Base-by-base conservation (phyloP, 139 green algal species). In the Auxenochlorella protothecoides region DNA sequence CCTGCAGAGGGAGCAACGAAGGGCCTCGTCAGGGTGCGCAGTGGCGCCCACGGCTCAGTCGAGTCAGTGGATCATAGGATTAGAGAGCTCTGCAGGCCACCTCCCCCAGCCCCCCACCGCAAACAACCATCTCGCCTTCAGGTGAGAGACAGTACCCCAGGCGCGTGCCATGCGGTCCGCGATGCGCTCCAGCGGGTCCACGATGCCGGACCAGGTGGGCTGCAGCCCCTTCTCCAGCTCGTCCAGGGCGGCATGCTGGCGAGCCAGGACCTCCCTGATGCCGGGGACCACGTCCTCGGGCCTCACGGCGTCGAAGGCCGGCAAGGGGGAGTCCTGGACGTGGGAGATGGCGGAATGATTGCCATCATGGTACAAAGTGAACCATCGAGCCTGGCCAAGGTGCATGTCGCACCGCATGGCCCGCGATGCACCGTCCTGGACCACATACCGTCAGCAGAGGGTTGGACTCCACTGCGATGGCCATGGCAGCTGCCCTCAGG, bases 91-190 rank as follows among this genome's bases (percentile, higher is more conserved):
- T 44, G 27, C 27, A 44, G 27, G 27, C 27, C 27, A 44, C 27
- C 27, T 44, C 27, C 27, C 1, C 27, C 27, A 44, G 27, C 27
- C 27, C 27, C 27, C 55, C 65, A 56, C 27, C 55, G 27, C 27
- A 44, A 44, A 44, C 27, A 44, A 44, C 27, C 27, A 44, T 44
- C 27, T 6, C 13, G 84, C 84, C 87, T 98, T 98, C 16, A 98
- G 88, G 80, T 98, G 93, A 53, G 66, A 82, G 7, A 98, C 92
- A 27, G 91, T 85, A 75, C 92, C 90, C 93, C 93, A 98, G 7
- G 87, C 82, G 27, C 89, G 76, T 60, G 80, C 75, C 61, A 97
- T 84, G 9, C 81, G 80, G 83, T 97, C 93, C 0, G 68, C 73
- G 8, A 98, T 85, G 44, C 80, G 77, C 81, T 98, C 93, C 63